Base-by-base conservation (phyloP, 352 stramenopile species). In the Pythium plurisporium region DNA sequence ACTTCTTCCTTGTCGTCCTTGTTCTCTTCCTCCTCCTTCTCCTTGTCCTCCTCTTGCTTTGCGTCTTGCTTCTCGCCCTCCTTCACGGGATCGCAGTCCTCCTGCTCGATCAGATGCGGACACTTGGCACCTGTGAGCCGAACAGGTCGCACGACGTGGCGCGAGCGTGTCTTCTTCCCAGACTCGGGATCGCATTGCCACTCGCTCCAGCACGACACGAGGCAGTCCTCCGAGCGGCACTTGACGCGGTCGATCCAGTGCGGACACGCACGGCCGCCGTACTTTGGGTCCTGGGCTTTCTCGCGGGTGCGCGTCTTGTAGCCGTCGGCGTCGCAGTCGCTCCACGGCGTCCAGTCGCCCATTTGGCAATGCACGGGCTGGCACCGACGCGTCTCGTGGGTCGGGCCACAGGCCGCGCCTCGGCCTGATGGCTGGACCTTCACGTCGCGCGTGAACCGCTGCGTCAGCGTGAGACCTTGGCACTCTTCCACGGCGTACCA, bases 271-370 rank as follows among this genome's bases (percentile, higher is more conserved):
- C 59, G 59, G 3, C 74, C 77, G 9, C 74, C 74, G 17, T 79
- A 65, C 17, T 48, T 25, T 0, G 74, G 41, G 30, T 62, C 64
- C 26, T 49, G 69, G 9, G 68, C 78, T 19, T 86, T 44, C 14
- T 40, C 53, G 15, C 78, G 78, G 2, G 51, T 62, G 15, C 73
- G 75, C 9, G 65, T 72, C 52, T 84, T 80, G 38, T 33, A 31
- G 40, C 56, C 56, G 1, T 36, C 23, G 4, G 17, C 38, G n/a
- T 52, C 25, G 41, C 56, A 64, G 9, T 36, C 34, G 29, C 38
- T 42, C 30, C 38, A 64, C 37, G n/a, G 15, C 11, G 37, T 29
- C 56, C 56, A 64, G 6, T 37, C 7, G 11, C 38, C 30, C n/a
- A 64, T 49, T 4, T 14, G 17, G 40, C 56, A 58, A 30, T 64